phyloP scores from a whole-genome alignment of 345 rosid genomes.

The Heritiera fomes region DNA sequence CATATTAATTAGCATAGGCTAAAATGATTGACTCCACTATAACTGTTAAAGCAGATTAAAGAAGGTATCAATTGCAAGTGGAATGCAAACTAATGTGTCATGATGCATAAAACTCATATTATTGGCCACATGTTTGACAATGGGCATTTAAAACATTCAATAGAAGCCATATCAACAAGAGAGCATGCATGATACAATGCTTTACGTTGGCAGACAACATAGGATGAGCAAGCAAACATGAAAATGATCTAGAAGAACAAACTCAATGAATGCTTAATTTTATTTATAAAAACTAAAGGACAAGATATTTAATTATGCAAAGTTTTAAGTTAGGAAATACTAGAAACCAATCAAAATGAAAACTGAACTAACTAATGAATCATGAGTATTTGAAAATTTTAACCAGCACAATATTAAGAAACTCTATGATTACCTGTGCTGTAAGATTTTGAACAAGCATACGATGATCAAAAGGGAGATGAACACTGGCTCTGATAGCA shows the following conservation, averaged over 20 bases:
- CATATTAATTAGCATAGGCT: neutral
- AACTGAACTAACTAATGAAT: neutral
- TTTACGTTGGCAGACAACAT: neutral
- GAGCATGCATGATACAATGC: neutral
- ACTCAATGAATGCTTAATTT: neutral
- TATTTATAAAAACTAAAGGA: neutral
- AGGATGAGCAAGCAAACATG: neutral
- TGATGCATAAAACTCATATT: neutral
- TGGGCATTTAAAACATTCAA: neutral
- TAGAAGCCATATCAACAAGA: neutral
- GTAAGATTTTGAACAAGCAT: constrained; percentile 84
- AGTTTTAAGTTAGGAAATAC: neutral
- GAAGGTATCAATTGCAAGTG: neutral
- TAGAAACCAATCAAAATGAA: constrained; percentile 1
- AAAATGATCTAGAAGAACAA: neutral
- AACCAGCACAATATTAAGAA: constrained; percentile 7
- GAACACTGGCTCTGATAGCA: constrained; percentile 77
- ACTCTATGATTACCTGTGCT: constrained; percentile 55
- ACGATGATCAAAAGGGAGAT: constrained; percentile 73
- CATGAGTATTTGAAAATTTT: neutral
- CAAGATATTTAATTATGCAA: neutral
- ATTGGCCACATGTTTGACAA: constrained; percentile 3
- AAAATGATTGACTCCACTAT: neutral
- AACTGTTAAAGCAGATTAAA: neutral
- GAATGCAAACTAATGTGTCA: neutral